Conservation (phyloP, 164 flowering plant genomes). For the Aristolochia fimbriata region DNA sequence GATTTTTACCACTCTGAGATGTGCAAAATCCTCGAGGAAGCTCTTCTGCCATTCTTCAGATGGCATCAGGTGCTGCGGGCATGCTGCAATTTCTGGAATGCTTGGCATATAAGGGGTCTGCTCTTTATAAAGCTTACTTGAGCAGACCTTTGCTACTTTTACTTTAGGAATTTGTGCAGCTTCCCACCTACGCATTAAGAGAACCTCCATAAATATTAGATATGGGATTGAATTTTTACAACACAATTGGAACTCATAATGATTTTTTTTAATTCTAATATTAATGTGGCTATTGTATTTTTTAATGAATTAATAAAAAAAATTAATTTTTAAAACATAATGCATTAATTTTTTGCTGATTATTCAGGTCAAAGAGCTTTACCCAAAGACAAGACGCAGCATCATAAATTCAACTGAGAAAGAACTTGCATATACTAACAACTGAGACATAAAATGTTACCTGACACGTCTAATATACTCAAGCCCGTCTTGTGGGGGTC, state of each 20-base stretch:
- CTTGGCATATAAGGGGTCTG: constrained; percentile 85
- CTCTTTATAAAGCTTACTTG: constrained; percentile 33
- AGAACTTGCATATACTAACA: neutral
- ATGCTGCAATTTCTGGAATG: constrained; percentile 68
- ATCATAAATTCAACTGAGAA: neutral
- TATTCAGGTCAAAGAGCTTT: neutral
- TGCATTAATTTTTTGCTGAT: too few species aligned
- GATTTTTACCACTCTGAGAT: constrained; percentile 52
- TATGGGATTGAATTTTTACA: too few species aligned
- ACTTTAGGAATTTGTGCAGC: constrained; percentile 74
- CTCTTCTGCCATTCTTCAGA: constrained; percentile 69
- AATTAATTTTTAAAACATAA: too few species aligned
- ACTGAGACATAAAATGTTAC: constrained; percentile 21
- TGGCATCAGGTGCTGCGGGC: constrained; percentile 68
- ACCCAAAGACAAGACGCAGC: too few species aligned
- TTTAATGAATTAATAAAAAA: too few species aligned
- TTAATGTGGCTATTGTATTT: too few species aligned
- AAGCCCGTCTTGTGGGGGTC: constrained; percentile 88
- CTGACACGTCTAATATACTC: constrained; percentile 96
- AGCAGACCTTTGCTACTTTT: constrained; percentile 56
- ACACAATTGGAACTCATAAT: too few species aligned
- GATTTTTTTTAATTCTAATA: too few species aligned
- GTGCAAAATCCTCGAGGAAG: constrained; percentile 65
- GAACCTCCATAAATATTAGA: too few species aligned
- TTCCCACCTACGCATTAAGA: constrained; percentile 56